These are phyloP conservation scores for Diutina ranongensis DNA, from an alignment of 1,139 yeast genomes.

Conservation along the genomic window DNA sequence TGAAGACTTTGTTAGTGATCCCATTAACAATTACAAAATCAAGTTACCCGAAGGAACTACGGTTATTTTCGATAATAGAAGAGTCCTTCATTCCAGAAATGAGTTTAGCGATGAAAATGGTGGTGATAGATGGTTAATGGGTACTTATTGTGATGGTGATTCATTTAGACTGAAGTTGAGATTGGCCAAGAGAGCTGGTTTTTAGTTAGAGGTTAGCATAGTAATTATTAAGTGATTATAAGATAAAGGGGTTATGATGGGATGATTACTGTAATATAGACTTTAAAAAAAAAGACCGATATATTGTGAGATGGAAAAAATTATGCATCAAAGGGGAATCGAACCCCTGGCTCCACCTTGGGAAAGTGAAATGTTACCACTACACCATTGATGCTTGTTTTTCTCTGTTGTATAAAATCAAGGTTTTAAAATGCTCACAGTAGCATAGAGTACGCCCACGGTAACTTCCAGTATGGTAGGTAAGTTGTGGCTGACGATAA, in stretches of 20 bases:
- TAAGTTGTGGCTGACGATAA: no score
- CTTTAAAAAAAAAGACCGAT: no score
- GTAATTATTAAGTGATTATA: no score
- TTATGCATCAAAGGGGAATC: slow-evolving; percentile 6
- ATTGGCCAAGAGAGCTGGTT: slow-evolving; percentile 5
- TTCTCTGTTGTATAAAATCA: no score
- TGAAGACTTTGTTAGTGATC: slow-evolving; percentile 47
- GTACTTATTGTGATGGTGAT: slow-evolving; percentile 68
- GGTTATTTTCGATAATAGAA: slow-evolving; percentile 62
- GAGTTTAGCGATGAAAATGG: slow-evolving; percentile 45
- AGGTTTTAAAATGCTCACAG: no score
- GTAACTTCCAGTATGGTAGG: no score
- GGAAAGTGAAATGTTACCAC: slow-evolving; percentile 6
- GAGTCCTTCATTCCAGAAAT: slow-evolving; percentile 60
- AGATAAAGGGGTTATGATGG: no score
- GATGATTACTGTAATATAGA: no score
- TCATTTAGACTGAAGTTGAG: slow-evolving; percentile 56
- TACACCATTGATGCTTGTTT: slow-evolving; percentile 2
- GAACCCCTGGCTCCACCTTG: slow-evolving; percentile 6
- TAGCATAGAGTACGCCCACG: no score
- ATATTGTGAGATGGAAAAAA: no score
- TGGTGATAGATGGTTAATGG: slow-evolving; percentile 62
- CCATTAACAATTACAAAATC: slow-evolving; percentile 42
- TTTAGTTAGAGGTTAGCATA: background rate
- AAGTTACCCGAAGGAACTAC: slow-evolving; percentile 55